phyloP scores from a whole-genome alignment of 179 eudicot species.

The Camellia oleifera region DNA sequence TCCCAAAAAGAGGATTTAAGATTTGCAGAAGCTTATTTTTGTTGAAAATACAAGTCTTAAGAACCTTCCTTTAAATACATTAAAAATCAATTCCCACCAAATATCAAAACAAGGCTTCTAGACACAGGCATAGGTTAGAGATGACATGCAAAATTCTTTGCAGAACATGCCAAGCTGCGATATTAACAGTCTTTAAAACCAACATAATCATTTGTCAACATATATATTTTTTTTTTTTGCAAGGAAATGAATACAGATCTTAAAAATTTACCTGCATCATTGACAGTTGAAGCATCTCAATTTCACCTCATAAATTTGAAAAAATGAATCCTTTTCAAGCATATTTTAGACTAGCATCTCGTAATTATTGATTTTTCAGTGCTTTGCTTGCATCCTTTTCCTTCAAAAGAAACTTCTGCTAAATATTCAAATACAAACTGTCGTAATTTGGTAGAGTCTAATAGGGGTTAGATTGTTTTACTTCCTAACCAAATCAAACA shows the following conservation, averaged over 20 bases:
- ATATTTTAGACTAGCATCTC: not conserved
- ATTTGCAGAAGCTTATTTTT: not conserved
- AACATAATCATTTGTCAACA: not conserved
- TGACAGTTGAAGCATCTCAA: not conserved
- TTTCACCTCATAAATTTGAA: not conserved
- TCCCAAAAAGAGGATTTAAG: not conserved
- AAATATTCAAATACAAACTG: not conserved
- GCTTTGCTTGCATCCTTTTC: not conserved
- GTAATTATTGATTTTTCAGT: not conserved
- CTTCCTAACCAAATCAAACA: not conserved
- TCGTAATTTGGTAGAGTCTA: not conserved
- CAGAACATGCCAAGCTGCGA: not conserved
- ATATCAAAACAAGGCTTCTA: not conserved
- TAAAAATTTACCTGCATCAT: no score
- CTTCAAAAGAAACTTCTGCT: not conserved
- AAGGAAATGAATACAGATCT: not conserved
- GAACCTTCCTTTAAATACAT: not conserved
- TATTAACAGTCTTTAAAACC: not conserved
- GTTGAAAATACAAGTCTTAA: not conserved
- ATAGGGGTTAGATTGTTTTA: not conserved
- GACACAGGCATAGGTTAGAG: not conserved
- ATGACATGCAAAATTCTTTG: not conserved
- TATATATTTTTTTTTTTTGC: not conserved
- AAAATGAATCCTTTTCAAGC: not conserved
- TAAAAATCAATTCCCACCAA: not conserved